Percentiles rank a stretch among this genome's conserved stretches.
Conservation (phyloP, 2,329 filamentous ascomycete genomes). For the Nemania sp. region DNA sequence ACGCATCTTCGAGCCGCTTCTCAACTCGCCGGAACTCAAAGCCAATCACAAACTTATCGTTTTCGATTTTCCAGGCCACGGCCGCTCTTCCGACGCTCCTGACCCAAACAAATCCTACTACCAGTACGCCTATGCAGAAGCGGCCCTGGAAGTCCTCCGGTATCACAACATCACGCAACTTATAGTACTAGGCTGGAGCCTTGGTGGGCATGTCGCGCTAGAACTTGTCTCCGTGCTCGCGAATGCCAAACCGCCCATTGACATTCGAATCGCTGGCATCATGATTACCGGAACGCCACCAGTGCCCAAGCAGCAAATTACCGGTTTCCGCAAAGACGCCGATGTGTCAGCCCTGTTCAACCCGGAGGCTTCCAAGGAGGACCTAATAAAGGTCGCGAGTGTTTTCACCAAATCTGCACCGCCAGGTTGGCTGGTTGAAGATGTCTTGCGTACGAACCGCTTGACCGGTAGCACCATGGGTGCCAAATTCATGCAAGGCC, state of each 20-base stretch:
- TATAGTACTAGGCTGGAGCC: not conserved
- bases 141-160: not conserved
- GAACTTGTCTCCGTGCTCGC: not conserved
- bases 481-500: slow-evolving; percentile 1
- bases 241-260: not conserved
- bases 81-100: slow-evolving; percentile 1
- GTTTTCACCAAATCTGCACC: not conserved
- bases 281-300: not conserved
- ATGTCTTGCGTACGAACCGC: not conserved
- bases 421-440: not conserved
- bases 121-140: slow-evolving; percentile 2
- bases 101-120: not conserved
- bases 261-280: not conserved
- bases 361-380: not conserved
- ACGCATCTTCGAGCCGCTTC: not conserved
- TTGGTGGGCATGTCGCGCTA: not conserved
- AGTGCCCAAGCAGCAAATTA: not conserved
- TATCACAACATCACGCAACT: not conserved
- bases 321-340: slow-evolving; percentile 1
- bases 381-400: not conserved
- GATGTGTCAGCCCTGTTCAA: slow-evolving; percentile 1
- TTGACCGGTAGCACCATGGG: not conserved
- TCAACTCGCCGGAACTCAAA: not conserved
- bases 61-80: not conserved
- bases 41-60: not conserved